Conservation (phyloP, 208 protist species). For the Trichomonas gallinae region DNA sequence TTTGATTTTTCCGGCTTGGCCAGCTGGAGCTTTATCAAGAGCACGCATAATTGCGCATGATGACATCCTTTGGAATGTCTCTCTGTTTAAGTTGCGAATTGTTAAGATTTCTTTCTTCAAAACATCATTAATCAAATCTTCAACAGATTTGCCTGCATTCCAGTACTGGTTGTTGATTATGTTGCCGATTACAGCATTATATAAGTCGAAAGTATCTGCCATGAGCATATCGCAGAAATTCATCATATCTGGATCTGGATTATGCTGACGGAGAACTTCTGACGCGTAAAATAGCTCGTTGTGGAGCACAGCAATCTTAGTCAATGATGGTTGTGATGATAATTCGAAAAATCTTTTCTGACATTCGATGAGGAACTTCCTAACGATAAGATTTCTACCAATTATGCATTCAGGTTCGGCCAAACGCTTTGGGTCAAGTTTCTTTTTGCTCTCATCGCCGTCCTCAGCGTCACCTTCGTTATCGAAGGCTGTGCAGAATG, state of each 20-base stretch:
- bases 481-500: not conserved
- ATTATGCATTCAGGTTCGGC: not conserved
- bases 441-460: not conserved
- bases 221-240: constrained; percentile 3
- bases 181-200: not conserved
- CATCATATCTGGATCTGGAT: not conserved
- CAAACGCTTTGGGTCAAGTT: not conserved
- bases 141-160: not conserved
- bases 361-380: not conserved
- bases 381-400: not conserved
- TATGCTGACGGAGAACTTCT: not conserved
- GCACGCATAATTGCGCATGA: not conserved
- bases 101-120: not conserved
- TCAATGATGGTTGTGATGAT: not conserved
- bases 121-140: not conserved
- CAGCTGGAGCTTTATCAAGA: not conserved
- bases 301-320: not conserved
- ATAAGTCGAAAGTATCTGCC: not conserved
- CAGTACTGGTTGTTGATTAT: not conserved
- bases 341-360: not conserved
- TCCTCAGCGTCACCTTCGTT: not conserved
- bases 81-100: not conserved
- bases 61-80: not conserved
- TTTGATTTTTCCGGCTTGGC: not conserved
- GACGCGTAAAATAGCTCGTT: constrained; percentile 5